phyloP scores from a whole-genome alignment of 2,329 filamentous ascomycete species.

The Penicillium sp. region DNA sequence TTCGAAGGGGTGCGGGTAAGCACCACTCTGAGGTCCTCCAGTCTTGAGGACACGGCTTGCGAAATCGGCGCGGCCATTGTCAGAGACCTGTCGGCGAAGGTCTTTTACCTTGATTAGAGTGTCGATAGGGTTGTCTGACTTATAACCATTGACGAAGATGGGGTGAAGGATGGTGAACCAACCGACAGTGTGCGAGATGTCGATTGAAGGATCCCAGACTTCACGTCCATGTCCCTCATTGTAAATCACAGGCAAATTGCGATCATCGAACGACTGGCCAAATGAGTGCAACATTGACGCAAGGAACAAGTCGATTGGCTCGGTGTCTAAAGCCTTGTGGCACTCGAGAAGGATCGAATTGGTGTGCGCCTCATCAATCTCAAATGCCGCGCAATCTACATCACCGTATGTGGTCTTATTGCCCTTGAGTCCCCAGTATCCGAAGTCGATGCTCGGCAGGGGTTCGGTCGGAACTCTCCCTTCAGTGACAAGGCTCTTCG shows the following conservation, averaged over 20 bases:
- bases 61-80: conserved; percentile 43
- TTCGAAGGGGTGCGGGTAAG: conserved; percentile 45
- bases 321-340: conserved; percentile 33
- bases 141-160: conserved; percentile 35
- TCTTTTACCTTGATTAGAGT: conserved; percentile 41
- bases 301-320: conserved; percentile 39
- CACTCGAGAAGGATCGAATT: conserved; percentile 32
- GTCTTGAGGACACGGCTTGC: conserved; percentile 32
- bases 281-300: conserved; percentile 46
- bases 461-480: conserved; percentile 12
- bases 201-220: conserved; percentile 46
- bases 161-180: conserved; percentile 55
- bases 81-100: conserved; percentile 34
- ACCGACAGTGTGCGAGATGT: conserved; percentile 51
- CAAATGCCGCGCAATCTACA: conserved; percentile 36
- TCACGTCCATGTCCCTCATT: conserved; percentile 53
- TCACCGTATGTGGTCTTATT: conserved; percentile 36
- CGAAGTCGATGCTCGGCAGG: conserved; percentile 32
- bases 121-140: conserved; percentile 28
- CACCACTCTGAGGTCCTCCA: conserved; percentile 30
- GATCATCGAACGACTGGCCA: conserved; percentile 42
- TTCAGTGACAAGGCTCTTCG: conserved; percentile 12
- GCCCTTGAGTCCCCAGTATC: conserved; percentile 36
- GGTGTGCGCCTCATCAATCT: conserved; percentile 30
- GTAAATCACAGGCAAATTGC: conserved; percentile 43